Conservation (phyloP, 768 basidiomycete genomes). For the Tricholomella constricta region DNA sequence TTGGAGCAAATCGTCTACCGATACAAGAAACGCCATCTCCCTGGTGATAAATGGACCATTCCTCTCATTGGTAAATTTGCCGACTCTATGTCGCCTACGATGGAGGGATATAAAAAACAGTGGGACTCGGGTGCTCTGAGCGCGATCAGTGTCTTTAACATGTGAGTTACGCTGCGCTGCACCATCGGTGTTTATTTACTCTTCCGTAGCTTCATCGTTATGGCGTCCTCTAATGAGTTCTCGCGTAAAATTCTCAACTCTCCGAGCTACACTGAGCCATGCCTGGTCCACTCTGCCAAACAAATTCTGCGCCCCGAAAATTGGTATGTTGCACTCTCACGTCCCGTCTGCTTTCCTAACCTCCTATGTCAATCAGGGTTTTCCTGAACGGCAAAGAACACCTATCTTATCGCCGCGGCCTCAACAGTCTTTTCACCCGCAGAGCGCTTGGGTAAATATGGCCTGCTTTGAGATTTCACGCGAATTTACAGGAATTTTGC, state of each 20-base stretch:
- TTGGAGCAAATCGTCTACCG: constrained; percentile 91
- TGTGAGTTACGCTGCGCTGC: constrained; percentile 52
- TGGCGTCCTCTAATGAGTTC: constrained; percentile 93
- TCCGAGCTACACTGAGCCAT: constrained; percentile 89
- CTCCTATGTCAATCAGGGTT: constrained; percentile 65
- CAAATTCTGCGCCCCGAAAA: constrained; percentile 82
- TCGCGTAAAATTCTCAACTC: constrained; percentile 96
- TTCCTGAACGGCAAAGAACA: constrained; percentile 94
- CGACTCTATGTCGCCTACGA: constrained; percentile 86
- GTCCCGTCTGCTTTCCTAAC: neutral
- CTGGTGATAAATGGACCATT: constrained; percentile 90
- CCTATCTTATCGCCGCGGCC: constrained; percentile 87
- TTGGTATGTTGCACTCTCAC: constrained; percentile 54
- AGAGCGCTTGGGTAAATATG: constrained; percentile 78
- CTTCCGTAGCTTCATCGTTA: constrained; percentile 89
- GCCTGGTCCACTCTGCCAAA: constrained; percentile 91
- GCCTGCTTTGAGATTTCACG: constrained; percentile 2
- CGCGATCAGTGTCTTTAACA: constrained; percentile 95
- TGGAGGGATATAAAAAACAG: constrained; percentile 90
- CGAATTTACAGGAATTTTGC: constrained; percentile 4
- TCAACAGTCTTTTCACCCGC: constrained; percentile 93
- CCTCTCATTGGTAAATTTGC: constrained; percentile 98
- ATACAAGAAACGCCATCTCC: constrained; percentile 84
- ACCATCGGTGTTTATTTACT: neutral
- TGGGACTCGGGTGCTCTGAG: constrained; percentile 91